phyloP scores from a whole-genome alignment of 129 eudicot genomes.

The Escallonia herrerae region DNA sequence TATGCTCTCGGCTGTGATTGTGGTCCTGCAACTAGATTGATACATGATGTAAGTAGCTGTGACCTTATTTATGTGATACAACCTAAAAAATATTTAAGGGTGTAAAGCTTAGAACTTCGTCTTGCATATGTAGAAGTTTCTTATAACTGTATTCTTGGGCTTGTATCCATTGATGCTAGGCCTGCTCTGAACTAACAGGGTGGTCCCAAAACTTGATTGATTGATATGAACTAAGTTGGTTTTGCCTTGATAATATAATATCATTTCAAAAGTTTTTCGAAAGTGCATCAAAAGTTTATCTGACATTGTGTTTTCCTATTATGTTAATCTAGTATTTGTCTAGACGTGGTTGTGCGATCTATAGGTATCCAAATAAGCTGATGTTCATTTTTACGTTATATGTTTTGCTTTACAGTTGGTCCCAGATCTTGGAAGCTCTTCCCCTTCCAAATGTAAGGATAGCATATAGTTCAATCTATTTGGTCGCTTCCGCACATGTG shows the following conservation, averaged over 20 bases:
- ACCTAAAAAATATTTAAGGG: too few relatives aligned
- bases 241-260: background rate
- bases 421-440: conserved; percentile 84
- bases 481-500: background rate
- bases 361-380: background rate
- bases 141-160: too few relatives aligned
- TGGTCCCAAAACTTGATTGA: background rate
- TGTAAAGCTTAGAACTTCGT: too few relatives aligned
- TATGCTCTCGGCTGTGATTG: too few relatives aligned
- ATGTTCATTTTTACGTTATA: conserved; percentile 15
- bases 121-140: too few relatives aligned
- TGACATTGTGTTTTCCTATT: background rate
- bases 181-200: too few relatives aligned
- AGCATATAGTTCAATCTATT: background rate
- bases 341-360: background rate
- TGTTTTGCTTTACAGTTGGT: conserved; percentile 52
- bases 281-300: background rate
- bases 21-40: too few relatives aligned
- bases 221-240: background rate
- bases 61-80: too few relatives aligned
- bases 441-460: conserved; percentile 92
- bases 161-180: too few relatives aligned
- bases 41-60: too few relatives aligned
- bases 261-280: background rate
- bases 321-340: background rate